Conservation (phyloP, 2,329 filamentous ascomycete species). For the Sclerotinia glacialis region DNA sequence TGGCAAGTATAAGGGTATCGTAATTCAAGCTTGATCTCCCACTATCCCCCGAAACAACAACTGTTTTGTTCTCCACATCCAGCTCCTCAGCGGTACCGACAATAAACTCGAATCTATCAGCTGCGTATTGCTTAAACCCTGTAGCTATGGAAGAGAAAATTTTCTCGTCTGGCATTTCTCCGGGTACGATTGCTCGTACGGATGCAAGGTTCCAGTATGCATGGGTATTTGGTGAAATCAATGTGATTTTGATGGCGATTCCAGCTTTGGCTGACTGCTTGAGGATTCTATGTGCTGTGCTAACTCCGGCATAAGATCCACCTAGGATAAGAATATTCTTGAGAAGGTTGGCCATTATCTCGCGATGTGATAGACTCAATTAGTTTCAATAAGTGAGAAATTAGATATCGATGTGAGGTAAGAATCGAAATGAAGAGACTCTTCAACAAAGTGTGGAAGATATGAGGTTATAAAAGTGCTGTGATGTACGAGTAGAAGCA, state of each 20-base stretch:
- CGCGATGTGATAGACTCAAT: not conserved
- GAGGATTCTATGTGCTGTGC: conserved; percentile 38
- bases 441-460: not conserved
- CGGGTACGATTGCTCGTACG: conserved; percentile 46
- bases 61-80: conserved; percentile 44
- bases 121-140: conserved; percentile 48
- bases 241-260: conserved; percentile 48
- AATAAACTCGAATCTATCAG: conserved; percentile 51
- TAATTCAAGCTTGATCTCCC: conserved; percentile 43
- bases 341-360: not conserved
- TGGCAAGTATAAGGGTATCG: conserved; percentile 53
- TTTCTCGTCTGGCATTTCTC: conserved; percentile 44
- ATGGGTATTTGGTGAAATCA: conserved; percentile 52
- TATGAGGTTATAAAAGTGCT: not conserved
- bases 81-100: conserved; percentile 48
- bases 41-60: conserved; percentile 42
- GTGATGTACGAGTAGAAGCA: not conserved
- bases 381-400: not conserved
- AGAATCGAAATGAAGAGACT: not conserved
- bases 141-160: conserved; percentile 43
- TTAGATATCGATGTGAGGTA: not conserved
- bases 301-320: conserved; percentile 37
- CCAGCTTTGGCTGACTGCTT: conserved; percentile 31
- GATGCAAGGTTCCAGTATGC: conserved; percentile 51
- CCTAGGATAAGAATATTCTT: conserved; percentile 38